These are phyloP conservation scores for Trichothecium roseum DNA, from an alignment of 2,329 filamentous ascomycete species.

Conservation along the genomic window DNA sequence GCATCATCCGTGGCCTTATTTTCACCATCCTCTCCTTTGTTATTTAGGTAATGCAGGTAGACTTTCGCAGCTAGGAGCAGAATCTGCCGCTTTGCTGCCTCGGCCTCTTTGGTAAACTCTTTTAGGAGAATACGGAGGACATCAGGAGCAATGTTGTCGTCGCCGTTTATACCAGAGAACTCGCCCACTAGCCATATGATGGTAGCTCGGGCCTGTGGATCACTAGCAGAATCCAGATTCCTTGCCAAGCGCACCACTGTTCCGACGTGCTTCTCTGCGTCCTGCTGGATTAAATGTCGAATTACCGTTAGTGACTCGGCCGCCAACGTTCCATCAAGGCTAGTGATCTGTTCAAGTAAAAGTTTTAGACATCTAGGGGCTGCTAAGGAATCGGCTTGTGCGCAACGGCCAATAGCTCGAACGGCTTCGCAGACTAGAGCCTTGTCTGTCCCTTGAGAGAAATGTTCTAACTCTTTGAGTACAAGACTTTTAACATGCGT, in stretches of 20 bases:
- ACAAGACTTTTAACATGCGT: slow-evolving; percentile 73
- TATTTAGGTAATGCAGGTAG: slow-evolving; percentile 79
- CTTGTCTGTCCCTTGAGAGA: slow-evolving; percentile 64
- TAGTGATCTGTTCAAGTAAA: slow-evolving; percentile 78
- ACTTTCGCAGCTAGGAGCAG: slow-evolving; percentile 92
- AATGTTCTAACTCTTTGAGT: slow-evolving; percentile 87
- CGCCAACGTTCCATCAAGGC: slow-evolving; percentile 75
- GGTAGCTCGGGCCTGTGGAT: slow-evolving; percentile 79
- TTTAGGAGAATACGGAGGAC: slow-evolving; percentile 81
- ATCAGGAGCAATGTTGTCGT: slow-evolving; percentile 87
- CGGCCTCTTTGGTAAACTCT: slow-evolving; percentile 73
- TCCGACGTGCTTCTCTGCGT: slow-evolving; percentile 67
- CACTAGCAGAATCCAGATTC: slow-evolving; percentile 80
- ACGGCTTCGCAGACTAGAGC: slow-evolving; percentile 81
- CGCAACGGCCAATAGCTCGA: slow-evolving; percentile 85
- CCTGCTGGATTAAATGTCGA: slow-evolving; percentile 86
- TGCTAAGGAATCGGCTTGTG: slow-evolving; percentile 62
- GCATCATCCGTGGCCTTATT: slow-evolving; percentile 22
- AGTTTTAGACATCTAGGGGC: slow-evolving; percentile 73
- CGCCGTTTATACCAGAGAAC: slow-evolving; percentile 68
- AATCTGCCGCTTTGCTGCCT: slow-evolving; percentile 83
- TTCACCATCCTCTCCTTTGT: slow-evolving; percentile 35
- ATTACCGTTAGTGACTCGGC: slow-evolving; percentile 93
- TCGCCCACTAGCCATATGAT: slow-evolving; percentile 98
- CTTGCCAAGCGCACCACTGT: slow-evolving; percentile 86